Base-by-base conservation (phyloP, 2,329 filamentous ascomycete species). In the Coleophoma crateriformis region DNA sequence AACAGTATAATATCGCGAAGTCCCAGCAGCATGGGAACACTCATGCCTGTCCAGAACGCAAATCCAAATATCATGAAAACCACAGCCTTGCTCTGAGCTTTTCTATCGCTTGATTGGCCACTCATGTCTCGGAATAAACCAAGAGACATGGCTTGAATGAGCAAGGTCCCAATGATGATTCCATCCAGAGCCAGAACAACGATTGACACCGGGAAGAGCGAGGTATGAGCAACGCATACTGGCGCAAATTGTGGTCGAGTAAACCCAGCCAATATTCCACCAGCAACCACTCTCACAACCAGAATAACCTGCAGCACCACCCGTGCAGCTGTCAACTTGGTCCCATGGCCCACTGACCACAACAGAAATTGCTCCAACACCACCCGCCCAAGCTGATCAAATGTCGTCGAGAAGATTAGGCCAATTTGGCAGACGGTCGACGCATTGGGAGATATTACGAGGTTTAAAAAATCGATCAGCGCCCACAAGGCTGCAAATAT, bases 21-120 rank as follows among this genome's bases (percentile, higher is more conserved):
- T 10, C 63, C 64, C n/a, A 67, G 53, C 34, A 64, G 54, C 59
- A 66, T 62, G 2, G 63, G 57, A 38, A 64, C 56, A 50, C 64
- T 48, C 58, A 64, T 61, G 37, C 40, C 60, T 39, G 58, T 62
- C 64, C 64, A 67, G 8, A 64, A 22, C 11, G 48, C 49, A 35
- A 65, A 58, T 14, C 61, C 64, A 41, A 53, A 45, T 40, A 61
- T 57, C 20, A 47, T 53, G 13, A 62, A 50, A 3, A 60, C 52
- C 35, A 64, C 45, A 7, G 59, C 61, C 44, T 50, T 61, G 38
- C 55, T 63, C 35, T 63, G 56, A 7, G 56, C 52, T 41, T 57
- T 45, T 32, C 47, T 53, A 1, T 41, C 43, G 37, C 47, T 55
- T 34, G 53, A 48, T 14, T 45, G 47, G 17, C 49, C 50, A n/a